Base-by-base conservation (phyloP, 768 basidiomycete genomes). In the Leccinum uliginosum region DNA sequence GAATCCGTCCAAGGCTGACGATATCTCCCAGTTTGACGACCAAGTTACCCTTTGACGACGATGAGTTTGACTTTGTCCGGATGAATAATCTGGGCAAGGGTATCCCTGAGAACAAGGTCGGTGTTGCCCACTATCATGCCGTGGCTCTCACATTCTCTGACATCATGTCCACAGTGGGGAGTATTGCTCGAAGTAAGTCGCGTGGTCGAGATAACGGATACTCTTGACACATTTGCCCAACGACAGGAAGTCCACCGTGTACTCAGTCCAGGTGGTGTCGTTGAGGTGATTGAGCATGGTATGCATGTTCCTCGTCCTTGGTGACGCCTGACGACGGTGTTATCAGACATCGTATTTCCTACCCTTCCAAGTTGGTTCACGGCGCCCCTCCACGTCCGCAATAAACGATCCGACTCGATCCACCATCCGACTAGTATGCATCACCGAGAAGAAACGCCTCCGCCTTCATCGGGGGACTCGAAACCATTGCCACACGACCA, bases 31-130 rank as follows among this genome's bases (percentile, higher is more conserved):
- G 89, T 68, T 71, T 91, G 62, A 87, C 88, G 48, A 88, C 83
- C 11, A 86, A 79, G 62, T 75, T 91, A 19, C 89, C 89, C 0
- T 91, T 90, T 65, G 87, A 90, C 15, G 89, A 91, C 54, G 87
- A 91, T 58, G 83, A 87, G 62, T 91, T 91, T 59, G 89, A 91
- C 68, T 83, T 87, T 67, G 83, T 91, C n/a, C 90, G 86, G 62
- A 80, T 91, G 51, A 78, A 81, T 57, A 74, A 75, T 50, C 80
- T 90, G 56, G 81, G 86, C 1, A 78, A 78, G 63, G 87, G 82
- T 15, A 81, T 90, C 29, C 87, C 87, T 6, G 89, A 91, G 67
- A 87, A 84, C 62, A 89, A 89, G 76, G 87, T 83, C 51, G 46
- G 61, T 19, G 14, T 32, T 12, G 2, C 15, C 6, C 45, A 9